Evolutionary conservation across 352 stramenopile genomes (phyloP).

Genomic region (Phytophthora palmivora): DNA sequence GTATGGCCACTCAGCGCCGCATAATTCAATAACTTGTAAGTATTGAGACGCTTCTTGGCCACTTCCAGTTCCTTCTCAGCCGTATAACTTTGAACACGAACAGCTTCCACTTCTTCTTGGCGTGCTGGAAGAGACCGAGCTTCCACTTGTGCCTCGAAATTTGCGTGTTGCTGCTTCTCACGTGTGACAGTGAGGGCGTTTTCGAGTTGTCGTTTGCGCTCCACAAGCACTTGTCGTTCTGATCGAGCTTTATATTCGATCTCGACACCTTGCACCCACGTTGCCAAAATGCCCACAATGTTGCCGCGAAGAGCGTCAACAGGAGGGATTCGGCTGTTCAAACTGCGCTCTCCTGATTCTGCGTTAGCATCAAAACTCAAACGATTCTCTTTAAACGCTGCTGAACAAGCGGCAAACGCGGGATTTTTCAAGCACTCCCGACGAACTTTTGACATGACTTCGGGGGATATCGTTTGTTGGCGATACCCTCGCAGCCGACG

Average conservation of each 20-base stretch:
- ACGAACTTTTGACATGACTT: conserved; percentile 82
- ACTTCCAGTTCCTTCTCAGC: conserved; percentile 50
- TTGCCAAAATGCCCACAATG: conserved; percentile 59
- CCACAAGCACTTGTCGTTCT: conserved; percentile 58
- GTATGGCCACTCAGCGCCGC: conserved; percentile 74
- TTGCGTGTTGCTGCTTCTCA: conserved; percentile 44
- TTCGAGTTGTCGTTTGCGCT: conserved; percentile 61
- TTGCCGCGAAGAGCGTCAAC: conserved; percentile 49
- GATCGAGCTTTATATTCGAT: conserved; percentile 74
- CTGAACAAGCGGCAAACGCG: conserved; percentile 46
- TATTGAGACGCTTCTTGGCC: conserved; percentile 55
- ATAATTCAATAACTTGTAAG: conserved; percentile 60
- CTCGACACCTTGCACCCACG: conserved; percentile 81
- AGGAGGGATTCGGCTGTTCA: conserved; percentile 38
- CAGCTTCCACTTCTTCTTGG: conserved; percentile 65
- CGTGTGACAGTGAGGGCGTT: conserved; percentile 44
- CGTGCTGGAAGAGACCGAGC: conserved; percentile 65
- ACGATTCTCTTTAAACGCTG: conserved; percentile 31
- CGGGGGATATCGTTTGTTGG: conserved; percentile 53
- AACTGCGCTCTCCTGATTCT: conserved; percentile 17
- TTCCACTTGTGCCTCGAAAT: conserved; percentile 72
- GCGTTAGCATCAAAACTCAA: neutral
- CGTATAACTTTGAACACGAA: conserved; percentile 29
- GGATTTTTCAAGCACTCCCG: conserved; percentile 69
- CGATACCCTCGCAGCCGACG: conserved; percentile 63